Evolutionary conservation across 2,329 filamentous ascomycete genomes (phyloP).

Genomic region (Orbilia ellipsospora): DNA sequence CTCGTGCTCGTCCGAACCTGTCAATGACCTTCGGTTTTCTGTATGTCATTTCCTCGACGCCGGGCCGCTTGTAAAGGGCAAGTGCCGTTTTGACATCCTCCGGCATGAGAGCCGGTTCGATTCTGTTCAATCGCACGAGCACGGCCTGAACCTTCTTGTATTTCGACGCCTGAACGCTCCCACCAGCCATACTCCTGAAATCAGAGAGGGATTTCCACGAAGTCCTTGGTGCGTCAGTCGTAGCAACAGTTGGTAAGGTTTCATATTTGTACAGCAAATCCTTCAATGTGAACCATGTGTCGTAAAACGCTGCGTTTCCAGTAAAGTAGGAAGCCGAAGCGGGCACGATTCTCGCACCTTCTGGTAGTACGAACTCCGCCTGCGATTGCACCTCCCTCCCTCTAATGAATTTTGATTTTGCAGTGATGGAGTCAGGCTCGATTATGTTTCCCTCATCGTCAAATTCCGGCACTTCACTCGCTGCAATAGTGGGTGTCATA

Average conservation of each 20-base stretch:
- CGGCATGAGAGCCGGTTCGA: constrained; percentile 81
- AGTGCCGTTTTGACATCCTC: constrained; percentile 74
- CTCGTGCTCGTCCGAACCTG: constrained; percentile 79
- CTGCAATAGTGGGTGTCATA: not conserved
- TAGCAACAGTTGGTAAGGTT: constrained; percentile 75
- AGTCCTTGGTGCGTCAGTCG: constrained; percentile 75
- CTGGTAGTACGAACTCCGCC: constrained; percentile 35
- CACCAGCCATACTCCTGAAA: constrained; percentile 77
- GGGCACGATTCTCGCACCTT: constrained; percentile 70
- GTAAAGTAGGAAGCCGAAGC: constrained; percentile 95
- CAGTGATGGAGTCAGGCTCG: constrained; percentile 21
- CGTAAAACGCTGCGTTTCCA: constrained; percentile 83
- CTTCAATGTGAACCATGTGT: constrained; percentile 80
- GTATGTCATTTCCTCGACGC: constrained; percentile 71
- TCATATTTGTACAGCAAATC: constrained; percentile 77
- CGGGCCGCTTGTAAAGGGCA: constrained; percentile 77
- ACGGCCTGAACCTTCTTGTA: constrained; percentile 81
- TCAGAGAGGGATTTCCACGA: constrained; percentile 84
- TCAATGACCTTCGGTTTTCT: constrained; percentile 65
- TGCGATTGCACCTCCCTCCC: constrained; percentile 6
- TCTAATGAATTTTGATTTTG: constrained; percentile 28
- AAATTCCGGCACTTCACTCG: constrained; percentile 2
- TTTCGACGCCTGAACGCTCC: constrained; percentile 78
- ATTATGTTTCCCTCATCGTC: constrained; percentile 7
- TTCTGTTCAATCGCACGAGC: constrained; percentile 82